Percentiles rank a stretch among this genome's conserved stretches.
These are phyloP conservation scores for Magnaporthiopsis incrustans DNA, from an alignment of 2,329 filamentous ascomycete genomes.

Conservation along the genomic window DNA sequence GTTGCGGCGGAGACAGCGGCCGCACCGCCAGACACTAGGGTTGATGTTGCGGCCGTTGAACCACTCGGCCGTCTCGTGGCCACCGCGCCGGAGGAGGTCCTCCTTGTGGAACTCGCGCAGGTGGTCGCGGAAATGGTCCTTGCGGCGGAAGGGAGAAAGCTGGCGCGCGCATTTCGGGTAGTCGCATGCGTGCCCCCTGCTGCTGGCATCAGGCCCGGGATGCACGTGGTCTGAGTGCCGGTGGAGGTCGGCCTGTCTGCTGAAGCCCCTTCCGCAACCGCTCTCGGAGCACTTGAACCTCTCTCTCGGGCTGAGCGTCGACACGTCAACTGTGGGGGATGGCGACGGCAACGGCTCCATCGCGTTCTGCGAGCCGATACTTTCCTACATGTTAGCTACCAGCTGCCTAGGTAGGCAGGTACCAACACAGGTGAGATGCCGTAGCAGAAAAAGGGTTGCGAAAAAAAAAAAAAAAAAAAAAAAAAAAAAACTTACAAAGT, in stretches of 20 bases:
- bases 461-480: not conserved
- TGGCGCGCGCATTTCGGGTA: constrained; percentile 39
- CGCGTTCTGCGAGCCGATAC: not conserved
- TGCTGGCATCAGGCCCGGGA: constrained; percentile 30
- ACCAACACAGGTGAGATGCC: not conserved
- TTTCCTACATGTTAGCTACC: not conserved
- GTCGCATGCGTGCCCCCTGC: constrained; percentile 38
- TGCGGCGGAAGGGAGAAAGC: constrained; percentile 39
- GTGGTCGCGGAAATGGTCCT: constrained; percentile 51
- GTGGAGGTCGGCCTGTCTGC: constrained; percentile 45
- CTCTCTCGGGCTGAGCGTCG: not conserved
- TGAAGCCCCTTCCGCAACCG: constrained; percentile 39
- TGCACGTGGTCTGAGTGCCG: constrained; percentile 45
- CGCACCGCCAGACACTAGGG: constrained; percentile 45
- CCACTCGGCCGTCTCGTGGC: constrained; percentile 22
- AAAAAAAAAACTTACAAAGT: not conserved
- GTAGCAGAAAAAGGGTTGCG: not conserved
- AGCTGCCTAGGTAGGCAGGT: too few relatives aligned
- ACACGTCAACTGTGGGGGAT: not conserved
- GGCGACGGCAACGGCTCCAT: not conserved
- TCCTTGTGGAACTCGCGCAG: constrained; percentile 48
- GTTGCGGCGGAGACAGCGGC: constrained; percentile 41
- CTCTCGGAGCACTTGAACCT: constrained; percentile 29
- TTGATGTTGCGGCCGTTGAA: constrained; percentile 29
- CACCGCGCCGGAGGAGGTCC: constrained; percentile 41